A percentile compares a stretch with the other conserved stretches of the same genome.
Conservation (phyloP, 73 alveolate genomes). For the Blepharisma stoltei region DNA sequence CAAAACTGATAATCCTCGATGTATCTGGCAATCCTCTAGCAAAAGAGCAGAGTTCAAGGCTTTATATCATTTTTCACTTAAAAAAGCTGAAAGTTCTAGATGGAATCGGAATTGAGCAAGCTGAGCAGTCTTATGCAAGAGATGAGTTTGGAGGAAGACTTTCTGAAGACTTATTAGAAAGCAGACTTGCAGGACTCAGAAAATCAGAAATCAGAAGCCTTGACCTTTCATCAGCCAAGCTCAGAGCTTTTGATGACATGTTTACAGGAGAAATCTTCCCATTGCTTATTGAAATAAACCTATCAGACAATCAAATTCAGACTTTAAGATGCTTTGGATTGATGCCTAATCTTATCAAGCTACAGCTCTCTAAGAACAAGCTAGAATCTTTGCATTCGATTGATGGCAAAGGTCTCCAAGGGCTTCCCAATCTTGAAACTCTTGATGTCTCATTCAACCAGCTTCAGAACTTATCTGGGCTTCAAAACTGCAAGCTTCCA, state of each 20-base stretch:
- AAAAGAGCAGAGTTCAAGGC: slow-evolving; percentile 64
- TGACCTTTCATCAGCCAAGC: slow-evolving; percentile 62
- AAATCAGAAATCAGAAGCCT: slow-evolving; percentile 60
- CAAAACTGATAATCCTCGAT: slow-evolving; percentile 75
- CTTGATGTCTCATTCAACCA: slow-evolving; percentile 65
- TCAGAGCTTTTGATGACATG: slow-evolving; percentile 77
- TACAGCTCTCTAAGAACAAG: slow-evolving; percentile 51
- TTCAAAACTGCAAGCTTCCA: slow-evolving; percentile 57
- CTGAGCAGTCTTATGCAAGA: slow-evolving; percentile 70
- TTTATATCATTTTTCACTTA: slow-evolving; percentile 66
- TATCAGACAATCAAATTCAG: slow-evolving; percentile 52
- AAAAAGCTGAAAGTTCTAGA: slow-evolving; percentile 77
- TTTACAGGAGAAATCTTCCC: slow-evolving; percentile 67
- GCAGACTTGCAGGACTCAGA: slow-evolving; percentile 54
- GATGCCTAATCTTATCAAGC: slow-evolving; percentile 63
- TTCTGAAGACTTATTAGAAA: slow-evolving; percentile 76
- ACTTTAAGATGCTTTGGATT: slow-evolving; percentile 71
- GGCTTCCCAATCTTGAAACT: slow-evolving; percentile 57
- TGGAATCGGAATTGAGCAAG: slow-evolving; percentile 69
- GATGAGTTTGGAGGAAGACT: slow-evolving; percentile 78
- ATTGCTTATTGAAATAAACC: slow-evolving; percentile 63
- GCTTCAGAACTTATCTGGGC: slow-evolving; percentile 68
- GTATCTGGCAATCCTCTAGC: slow-evolving; percentile 71
- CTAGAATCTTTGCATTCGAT: slow-evolving; percentile 63
- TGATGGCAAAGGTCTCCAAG: slow-evolving; percentile 58